Percentiles rank a stretch among this genome's conserved stretches.
These are phyloP conservation scores for Mycena belliarum DNA, from an alignment of 768 basidiomycete species.

Conservation along the genomic window DNA sequence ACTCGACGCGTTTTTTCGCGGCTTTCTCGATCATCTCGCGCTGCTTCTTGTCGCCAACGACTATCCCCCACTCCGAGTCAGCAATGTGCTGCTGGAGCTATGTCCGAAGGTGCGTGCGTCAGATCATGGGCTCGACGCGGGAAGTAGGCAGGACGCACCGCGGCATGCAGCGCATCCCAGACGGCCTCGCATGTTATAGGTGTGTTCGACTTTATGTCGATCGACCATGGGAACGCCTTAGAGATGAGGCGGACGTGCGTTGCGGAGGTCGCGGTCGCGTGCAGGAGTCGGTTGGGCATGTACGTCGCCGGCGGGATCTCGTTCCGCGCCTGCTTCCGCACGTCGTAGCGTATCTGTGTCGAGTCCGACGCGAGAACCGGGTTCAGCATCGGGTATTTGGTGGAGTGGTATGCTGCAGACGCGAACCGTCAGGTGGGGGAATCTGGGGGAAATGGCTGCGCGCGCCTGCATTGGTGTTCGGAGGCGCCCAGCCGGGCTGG, in stretches of 20 bases:
- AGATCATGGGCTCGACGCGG: background rate
- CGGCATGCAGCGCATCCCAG: constrained; percentile 53
- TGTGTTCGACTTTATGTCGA: constrained; percentile 48
- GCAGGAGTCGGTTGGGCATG: constrained; percentile 36
- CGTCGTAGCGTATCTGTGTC: constrained; percentile 51
- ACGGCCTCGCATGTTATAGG: constrained; percentile 52
- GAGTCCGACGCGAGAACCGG: constrained; percentile 54
- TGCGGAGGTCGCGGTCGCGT: constrained; percentile 39
- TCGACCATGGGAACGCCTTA: constrained; percentile 64
- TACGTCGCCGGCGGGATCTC: constrained; percentile 46
- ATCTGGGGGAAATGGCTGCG: background rate
- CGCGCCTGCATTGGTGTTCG: constrained; percentile 3
- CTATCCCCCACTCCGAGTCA: constrained; percentile 71
- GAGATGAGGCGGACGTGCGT: constrained; percentile 55
- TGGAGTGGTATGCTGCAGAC: constrained; percentile 26
- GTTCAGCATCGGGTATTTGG: constrained; percentile 52
- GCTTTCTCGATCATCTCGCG: constrained; percentile 50
- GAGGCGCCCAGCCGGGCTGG: constrained; percentile 18
- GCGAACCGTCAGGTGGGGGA: background rate
- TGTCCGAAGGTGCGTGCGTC: background rate
- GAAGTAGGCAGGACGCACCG: constrained; percentile 5
- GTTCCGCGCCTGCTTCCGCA: constrained; percentile 42
- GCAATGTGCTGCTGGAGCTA: constrained; percentile 52
- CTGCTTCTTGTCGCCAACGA: constrained; percentile 43
- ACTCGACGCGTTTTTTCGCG: constrained; percentile 47